phyloP scores from a whole-genome alignment of 108 stramenopile genomes.

The Nannochloropsis oceanica region DNA sequence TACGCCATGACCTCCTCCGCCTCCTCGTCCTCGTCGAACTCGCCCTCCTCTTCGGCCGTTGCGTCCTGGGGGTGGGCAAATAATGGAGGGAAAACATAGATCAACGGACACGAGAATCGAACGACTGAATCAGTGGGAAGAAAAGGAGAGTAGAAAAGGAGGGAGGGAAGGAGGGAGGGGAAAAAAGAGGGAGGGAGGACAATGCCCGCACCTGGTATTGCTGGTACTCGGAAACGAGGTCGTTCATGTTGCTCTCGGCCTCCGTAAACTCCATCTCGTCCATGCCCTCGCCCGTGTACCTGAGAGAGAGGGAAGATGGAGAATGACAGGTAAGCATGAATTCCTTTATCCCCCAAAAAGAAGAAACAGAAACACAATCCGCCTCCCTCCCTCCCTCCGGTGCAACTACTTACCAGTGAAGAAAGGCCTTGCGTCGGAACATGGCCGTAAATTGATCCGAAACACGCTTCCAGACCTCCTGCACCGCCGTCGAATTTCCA shows the following conservation, averaged over 20 bases:
- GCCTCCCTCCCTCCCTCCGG: neutral
- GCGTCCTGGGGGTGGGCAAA: slow-evolving; percentile 49
- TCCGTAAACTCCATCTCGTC: slow-evolving; percentile 90
- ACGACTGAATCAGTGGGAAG: too few species aligned
- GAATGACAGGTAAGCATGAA: neutral
- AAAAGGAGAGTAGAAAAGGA: too few species aligned
- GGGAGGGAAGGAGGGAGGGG: too few species aligned
- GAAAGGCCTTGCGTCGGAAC: slow-evolving; percentile 74
- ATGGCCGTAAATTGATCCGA: slow-evolving; percentile 66
- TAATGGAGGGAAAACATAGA: neutral
- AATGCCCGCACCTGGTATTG: slow-evolving; percentile 43
- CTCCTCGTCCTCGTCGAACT: slow-evolving; percentile 47
- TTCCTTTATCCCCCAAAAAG: neutral
- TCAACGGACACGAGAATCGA: neutral
- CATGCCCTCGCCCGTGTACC: slow-evolving; percentile 56
- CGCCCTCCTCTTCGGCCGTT: slow-evolving; percentile 57
- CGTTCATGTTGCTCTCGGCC: slow-evolving; percentile 87
- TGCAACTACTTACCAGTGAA: slow-evolving; percentile 48
- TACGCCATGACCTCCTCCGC: slow-evolving; percentile 35
- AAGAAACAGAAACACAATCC: neutral
- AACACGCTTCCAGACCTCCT: slow-evolving; percentile 63
- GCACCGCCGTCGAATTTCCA: slow-evolving; percentile 56
- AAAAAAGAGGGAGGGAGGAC: too few species aligned
- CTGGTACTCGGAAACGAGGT: slow-evolving; percentile 85
- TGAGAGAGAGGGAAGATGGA: neutral